Percentiles rank a stretch among this genome's conserved stretches.
Conservation (phyloP, 1,284 basidiomycete species). For the Ustilago tritici region DNA sequence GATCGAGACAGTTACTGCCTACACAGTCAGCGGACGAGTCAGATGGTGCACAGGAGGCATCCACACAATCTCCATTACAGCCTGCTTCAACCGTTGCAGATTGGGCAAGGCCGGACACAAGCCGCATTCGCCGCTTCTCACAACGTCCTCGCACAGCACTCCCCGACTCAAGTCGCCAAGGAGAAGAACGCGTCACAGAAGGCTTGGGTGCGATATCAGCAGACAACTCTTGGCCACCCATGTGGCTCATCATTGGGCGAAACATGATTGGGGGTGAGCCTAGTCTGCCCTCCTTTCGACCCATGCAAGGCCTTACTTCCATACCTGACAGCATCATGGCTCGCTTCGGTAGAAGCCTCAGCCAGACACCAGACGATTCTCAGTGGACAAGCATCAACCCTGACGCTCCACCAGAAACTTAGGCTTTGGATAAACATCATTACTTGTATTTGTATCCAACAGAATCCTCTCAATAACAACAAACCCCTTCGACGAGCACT, state of each 20-base stretch:
- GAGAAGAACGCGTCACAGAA: background rate
- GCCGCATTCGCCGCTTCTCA: constrained; percentile 38
- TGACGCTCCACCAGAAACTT: constrained; percentile 17
- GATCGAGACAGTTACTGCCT: constrained; percentile 22
- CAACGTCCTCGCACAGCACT: constrained; percentile 16
- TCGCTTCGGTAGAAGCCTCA: constrained; percentile 25
- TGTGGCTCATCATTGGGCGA: constrained; percentile 48
- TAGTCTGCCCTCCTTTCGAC: constrained; percentile 19
- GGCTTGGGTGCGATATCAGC: constrained; percentile 29
- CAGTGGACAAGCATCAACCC: constrained; percentile 31
- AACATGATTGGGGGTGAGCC: constrained; percentile 29
- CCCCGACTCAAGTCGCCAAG: background rate
- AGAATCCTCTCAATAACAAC: background rate
- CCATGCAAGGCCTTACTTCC: constrained; percentile 20
- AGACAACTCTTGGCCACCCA: constrained; percentile 44
- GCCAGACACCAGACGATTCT: constrained; percentile 20
- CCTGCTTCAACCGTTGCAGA: background rate
- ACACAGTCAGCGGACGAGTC: background rate
- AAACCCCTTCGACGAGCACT: background rate
- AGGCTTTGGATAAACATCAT: background rate
- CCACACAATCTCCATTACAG: background rate
- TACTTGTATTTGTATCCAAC: constrained; percentile 22
- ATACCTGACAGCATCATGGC: constrained; percentile 18
- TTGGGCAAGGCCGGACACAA: constrained; percentile 28
- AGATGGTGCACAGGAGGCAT: background rate